Evolutionary conservation across 306 rosid species (phyloP).

Genomic region (Trifolium dubium): DNA sequence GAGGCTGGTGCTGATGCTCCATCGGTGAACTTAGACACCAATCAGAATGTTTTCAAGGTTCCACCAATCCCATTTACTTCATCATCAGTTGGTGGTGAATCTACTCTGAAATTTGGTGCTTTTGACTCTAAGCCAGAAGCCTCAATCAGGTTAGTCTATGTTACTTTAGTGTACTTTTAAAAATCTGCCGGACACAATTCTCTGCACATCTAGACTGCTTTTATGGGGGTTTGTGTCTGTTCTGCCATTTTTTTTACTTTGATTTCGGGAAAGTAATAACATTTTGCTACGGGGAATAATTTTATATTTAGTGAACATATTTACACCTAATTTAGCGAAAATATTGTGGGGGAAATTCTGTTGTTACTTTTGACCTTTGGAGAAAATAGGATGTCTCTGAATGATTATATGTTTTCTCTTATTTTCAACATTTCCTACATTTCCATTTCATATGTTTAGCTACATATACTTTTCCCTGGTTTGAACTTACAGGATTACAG

Average conservation of each 20-base stretch:
- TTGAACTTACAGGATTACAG: constrained; percentile 7
- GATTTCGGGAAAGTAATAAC: constrained; percentile 6
- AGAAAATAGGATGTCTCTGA: background rate
- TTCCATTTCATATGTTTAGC: background rate
- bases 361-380: background rate
- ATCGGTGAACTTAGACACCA: constrained; percentile 36
- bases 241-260: constrained; percentile 2
- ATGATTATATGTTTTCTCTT: constrained; percentile 5
- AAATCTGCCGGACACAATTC: background rate
- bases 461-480: constrained; percentile 2
- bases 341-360: background rate
- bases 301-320: constrained; percentile 19
- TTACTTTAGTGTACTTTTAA: constrained; percentile 20
- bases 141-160: constrained; percentile 62
- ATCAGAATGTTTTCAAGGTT: constrained; percentile 43
- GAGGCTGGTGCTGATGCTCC: constrained; percentile 46
- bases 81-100: constrained; percentile 44
- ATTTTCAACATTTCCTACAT: background rate
- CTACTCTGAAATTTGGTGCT: constrained; percentile 45
- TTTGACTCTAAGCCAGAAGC: constrained; percentile 50
- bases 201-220: background rate
- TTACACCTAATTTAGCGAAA: background rate
- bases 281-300: background rate
- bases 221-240: constrained; percentile 22
- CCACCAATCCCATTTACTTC: constrained; percentile 44